Conservation (phyloP, 2,329 filamentous ascomycete genomes). For the Ophiostoma tasmaniense region DNA sequence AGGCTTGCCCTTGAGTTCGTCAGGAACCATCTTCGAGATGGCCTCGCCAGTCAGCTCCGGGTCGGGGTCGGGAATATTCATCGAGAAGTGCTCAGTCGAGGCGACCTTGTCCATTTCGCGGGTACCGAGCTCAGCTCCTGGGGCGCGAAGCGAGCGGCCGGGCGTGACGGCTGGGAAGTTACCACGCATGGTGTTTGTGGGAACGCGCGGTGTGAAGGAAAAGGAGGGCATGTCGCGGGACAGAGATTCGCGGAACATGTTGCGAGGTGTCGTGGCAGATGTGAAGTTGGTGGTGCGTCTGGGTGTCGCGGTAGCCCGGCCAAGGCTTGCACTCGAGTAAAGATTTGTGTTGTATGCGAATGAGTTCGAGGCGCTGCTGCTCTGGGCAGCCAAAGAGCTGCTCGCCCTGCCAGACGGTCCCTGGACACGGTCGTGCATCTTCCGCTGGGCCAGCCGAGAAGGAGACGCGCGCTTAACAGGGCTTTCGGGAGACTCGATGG, state of each 20-base stretch:
- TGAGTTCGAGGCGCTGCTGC: background rate
- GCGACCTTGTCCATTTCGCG: conserved; percentile 42
- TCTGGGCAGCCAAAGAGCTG: background rate
- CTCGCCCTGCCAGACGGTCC: conserved; percentile 27
- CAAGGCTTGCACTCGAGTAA: conserved; percentile 6
- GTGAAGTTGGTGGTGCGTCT: conserved; percentile 27
- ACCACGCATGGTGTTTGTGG: conserved; percentile 38
- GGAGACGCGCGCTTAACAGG: conserved; percentile 29
- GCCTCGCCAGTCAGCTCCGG: conserved; percentile 48
- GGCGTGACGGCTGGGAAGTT: conserved; percentile 41
- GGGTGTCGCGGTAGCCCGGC: conserved; percentile 17
- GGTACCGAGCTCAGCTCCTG: conserved; percentile 39
- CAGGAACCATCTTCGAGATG: conserved; percentile 45
- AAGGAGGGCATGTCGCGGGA: conserved; percentile 24
- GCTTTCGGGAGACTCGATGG: conserved; percentile 25
- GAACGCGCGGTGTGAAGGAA: conserved; percentile 39
- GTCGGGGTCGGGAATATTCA: conserved; percentile 52
- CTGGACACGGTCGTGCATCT: conserved; percentile 29
- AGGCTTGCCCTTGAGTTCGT: conserved; percentile 39
- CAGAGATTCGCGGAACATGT: conserved; percentile 28
- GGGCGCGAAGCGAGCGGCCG: conserved; percentile 36
- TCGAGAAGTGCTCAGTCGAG: conserved; percentile 46
- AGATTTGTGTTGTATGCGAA: conserved; percentile 8
- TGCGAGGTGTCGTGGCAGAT: conserved; percentile 27
- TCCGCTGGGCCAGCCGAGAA: conserved; percentile 28